Evolutionary conservation across 257 asterid genomes (phyloP), one percentile per base, ranked within the genome.

Genomic region (Buddleja alternifolia): DNA sequence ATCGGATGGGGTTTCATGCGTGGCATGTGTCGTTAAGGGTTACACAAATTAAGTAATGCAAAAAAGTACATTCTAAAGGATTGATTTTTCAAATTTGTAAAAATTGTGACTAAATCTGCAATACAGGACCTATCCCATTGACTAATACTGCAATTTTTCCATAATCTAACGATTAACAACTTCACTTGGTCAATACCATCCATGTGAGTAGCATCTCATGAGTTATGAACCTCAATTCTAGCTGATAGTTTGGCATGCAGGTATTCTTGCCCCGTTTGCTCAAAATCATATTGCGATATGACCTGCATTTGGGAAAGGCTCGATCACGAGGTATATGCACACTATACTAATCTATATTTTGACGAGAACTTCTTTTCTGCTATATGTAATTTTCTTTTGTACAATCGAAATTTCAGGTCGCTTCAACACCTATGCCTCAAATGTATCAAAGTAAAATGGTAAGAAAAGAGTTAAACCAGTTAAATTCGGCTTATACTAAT

Each of bases 231-330:
- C n/a, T n/a, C n/a, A 9, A 12, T 41, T 12, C 10, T 8, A 34
- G 4, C 41, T 50, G 56, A 40, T 25, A 24, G 51, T 20, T 36
- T 9, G 11, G 6, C 41, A 10, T 72, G 82, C 84, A 88, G 95
- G 79, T 86, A 86, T 40, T 73, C 89, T 68, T 86, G 93, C 69
- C 90, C 91, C 3, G 79, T 88, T 64, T 88, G 96, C 77, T 84
- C 86, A 16, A 88, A 78, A 75, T 86, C 96, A 10, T 78, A 73
- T 19, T 82, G 96, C 60, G 89, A 88, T 58, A 86, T 88, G 93
- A 77, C 86, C 29, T 41, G 39, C 3, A 78, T 81, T 1, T 88
- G 96, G 96, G 82, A 82, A 63, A 80, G 64, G 68, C 83, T 88
- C 19, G 93, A 88, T 63, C 61, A 72, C 46, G 93, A 84, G 86